Conservation (phyloP, 1,139 yeast genomes). For the Diutina rugosa region DNA sequence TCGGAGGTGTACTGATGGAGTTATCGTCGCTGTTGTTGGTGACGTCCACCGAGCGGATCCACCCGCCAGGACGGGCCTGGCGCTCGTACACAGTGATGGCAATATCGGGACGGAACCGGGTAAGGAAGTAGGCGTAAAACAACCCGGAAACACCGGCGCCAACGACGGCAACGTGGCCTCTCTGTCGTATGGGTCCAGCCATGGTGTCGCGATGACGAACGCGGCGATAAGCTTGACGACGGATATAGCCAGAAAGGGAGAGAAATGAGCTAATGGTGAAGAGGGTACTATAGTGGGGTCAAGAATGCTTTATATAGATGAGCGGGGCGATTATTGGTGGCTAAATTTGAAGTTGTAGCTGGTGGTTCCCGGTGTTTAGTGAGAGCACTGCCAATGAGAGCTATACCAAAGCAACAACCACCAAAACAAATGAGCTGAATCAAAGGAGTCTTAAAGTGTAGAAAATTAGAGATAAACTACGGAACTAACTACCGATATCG, state of each 20-base stretch:
- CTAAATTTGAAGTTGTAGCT: too few relatives aligned
- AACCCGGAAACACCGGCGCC: conserved; percentile 91
- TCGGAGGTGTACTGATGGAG: conserved; percentile 3
- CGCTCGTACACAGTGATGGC: conserved; percentile 51
- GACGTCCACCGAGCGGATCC: conserved; percentile 42
- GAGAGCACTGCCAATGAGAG: too few relatives aligned
- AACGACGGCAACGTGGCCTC: conserved; percentile 45
- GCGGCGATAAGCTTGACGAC: not conserved
- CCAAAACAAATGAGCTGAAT: too few relatives aligned
- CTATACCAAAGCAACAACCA: too few relatives aligned
- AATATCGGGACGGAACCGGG: conserved; percentile 59
- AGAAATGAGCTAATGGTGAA: too few relatives aligned
- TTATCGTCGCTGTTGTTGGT: conserved; percentile 4
- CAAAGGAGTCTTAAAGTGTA: too few relatives aligned
- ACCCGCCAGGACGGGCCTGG: conserved; percentile 55
- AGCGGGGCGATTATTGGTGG: too few relatives aligned
- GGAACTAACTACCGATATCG: too few relatives aligned
- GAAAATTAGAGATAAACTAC: too few relatives aligned
- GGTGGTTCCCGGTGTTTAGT: too few relatives aligned
- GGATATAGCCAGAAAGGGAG: not conserved
- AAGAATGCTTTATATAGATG: too few relatives aligned
- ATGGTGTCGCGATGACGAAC: not conserved
- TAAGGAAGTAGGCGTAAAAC: conserved; percentile 61
- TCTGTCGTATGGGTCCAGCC: not conserved
- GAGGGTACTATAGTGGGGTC: not conserved